Percentiles rank a stretch among this genome's conserved stretches.
phyloP scores from a whole-genome alignment of 2,329 filamentous ascomycete species.

The Sarocladium strictum region DNA sequence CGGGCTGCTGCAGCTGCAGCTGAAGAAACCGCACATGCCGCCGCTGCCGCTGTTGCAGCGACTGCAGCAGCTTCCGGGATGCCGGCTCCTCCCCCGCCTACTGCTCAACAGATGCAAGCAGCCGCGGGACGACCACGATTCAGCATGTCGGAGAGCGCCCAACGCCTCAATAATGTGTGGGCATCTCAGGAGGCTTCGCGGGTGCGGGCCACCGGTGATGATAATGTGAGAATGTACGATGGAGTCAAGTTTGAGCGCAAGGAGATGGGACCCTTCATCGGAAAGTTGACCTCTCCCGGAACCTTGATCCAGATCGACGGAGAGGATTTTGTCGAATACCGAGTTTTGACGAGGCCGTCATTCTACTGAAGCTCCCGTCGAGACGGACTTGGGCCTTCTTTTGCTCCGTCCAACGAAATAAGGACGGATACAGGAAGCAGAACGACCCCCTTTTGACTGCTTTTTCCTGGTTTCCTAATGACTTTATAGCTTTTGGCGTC shows the following conservation, averaged over 20 bases:
- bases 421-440: too few species aligned
- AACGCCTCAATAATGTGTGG: constrained; percentile 51
- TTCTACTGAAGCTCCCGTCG: constrained; percentile 56
- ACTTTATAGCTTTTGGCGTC: not conserved
- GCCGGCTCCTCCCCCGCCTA: constrained; percentile 16
- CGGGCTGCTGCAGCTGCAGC: constrained; percentile 27
- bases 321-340: constrained; percentile 62
- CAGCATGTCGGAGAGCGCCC: constrained; percentile 42
- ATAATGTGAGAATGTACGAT: constrained; percentile 48
- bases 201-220: constrained; percentile 36
- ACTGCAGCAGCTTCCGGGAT: constrained; percentile 17
- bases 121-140: constrained; percentile 26
- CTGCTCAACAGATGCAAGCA: constrained; percentile 15
- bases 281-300: constrained; percentile 57
- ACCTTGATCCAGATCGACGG: constrained; percentile 59
- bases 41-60: constrained; percentile 24
- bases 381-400: too few species aligned
- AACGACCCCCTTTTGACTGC: too few species aligned
- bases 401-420: too few species aligned
- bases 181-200: constrained; percentile 44
- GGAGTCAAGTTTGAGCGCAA: constrained; percentile 60
- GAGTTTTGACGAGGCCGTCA: constrained; percentile 56
- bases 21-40: constrained; percentile 11
- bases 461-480: not conserved
- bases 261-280: constrained; percentile 52